Percentiles rank a stretch among this genome's conserved stretches.
Conservation (phyloP, 352 stramenopile genomes). For the Globisporangium emineosum region DNA sequence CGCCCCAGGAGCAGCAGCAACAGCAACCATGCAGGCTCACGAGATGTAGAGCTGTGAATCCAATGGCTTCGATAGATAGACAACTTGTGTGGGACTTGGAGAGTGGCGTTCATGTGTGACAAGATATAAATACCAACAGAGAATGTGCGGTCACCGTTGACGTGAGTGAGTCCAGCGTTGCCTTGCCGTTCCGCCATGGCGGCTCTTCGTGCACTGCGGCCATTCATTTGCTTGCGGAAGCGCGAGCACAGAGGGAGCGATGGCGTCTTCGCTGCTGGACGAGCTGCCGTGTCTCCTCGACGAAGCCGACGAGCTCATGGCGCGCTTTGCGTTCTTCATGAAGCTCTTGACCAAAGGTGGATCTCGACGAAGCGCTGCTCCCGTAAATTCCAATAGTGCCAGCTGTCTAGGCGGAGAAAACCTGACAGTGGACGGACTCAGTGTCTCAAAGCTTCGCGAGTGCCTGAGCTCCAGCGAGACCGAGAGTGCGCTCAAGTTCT, state of each 20-base stretch:
- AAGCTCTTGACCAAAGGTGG: neutral
- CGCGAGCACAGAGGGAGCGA: constrained; percentile 1
- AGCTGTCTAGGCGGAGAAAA: neutral
- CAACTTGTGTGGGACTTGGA: neutral
- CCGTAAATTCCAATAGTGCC: neutral
- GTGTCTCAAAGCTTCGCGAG: neutral
- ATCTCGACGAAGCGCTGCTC: too few relatives aligned
- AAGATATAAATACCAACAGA: neutral
- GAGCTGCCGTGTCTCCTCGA: constrained; percentile 59
- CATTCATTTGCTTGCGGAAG: neutral
- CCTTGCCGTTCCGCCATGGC: neutral
- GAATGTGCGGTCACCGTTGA: neutral
- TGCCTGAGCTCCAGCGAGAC: constrained; percentile 9
- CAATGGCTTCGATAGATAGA: too few relatives aligned
- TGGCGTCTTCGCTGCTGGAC: constrained; percentile 56
- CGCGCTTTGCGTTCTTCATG: constrained; percentile 39
- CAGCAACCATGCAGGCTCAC: neutral
- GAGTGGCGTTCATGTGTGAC: neutral
- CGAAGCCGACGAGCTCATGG: constrained; percentile 58
- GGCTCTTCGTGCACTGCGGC: neutral
- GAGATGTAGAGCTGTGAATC: too few relatives aligned
- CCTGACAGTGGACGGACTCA: neutral
- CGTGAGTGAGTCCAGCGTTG: neutral
- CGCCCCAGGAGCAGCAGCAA: too few relatives aligned
- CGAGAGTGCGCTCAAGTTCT: constrained; percentile 24